phyloP scores from a whole-genome alignment of 2,329 filamentous ascomycete genomes.

The Fusarium praegraminearum region DNA sequence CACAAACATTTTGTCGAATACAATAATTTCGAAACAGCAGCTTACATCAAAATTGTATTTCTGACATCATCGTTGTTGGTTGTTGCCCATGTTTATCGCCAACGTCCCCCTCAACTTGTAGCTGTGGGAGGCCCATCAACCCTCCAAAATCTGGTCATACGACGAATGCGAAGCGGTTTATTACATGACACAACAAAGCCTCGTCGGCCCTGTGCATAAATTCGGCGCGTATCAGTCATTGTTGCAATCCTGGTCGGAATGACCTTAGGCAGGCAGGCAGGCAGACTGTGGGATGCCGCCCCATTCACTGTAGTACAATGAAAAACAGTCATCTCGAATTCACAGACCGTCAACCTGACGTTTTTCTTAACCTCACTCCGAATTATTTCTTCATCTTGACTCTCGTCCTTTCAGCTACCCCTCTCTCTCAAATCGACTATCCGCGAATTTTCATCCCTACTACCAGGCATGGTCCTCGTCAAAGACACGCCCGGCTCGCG shows the following conservation, averaged over 20 bases:
- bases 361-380: background rate
- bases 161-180: slow-evolving; percentile 21
- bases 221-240: background rate
- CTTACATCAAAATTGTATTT: too few relatives aligned
- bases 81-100: background rate
- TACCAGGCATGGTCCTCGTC: slow-evolving; percentile 16
- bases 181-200: background rate
- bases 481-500: slow-evolving; percentile 21
- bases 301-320: slow-evolving; percentile 25
- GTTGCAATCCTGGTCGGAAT: slow-evolving; percentile 22
- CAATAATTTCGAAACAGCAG: too few relatives aligned
- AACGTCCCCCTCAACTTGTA: background rate
- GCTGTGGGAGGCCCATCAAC: slow-evolving; percentile 40
- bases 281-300: background rate
- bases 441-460: background rate
- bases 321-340: background rate
- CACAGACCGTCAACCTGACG: background rate
- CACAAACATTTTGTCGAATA: background rate
- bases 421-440: background rate
- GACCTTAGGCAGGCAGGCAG: slow-evolving; percentile 29
- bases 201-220: slow-evolving; percentile 14
- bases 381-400: background rate
- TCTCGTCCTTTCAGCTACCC: background rate
- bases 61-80: background rate
- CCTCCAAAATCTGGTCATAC: slow-evolving; percentile 16